Evolutionary conservation across 2,329 filamentous ascomycete species (phyloP).

Genomic region (Venturia aucupariae): DNA sequence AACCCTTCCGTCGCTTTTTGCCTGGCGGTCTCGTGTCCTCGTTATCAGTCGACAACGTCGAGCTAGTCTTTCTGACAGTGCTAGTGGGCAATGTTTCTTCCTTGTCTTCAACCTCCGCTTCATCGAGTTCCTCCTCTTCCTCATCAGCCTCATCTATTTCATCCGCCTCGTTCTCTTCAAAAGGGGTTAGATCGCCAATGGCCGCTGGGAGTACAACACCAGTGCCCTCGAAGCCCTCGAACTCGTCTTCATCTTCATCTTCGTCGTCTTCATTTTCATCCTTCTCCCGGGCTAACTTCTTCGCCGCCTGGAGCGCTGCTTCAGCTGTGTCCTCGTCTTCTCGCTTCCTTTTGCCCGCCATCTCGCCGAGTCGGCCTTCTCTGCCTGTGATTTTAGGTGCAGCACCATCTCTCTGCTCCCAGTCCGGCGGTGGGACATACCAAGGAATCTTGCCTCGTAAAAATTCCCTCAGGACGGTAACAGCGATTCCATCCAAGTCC

Average conservation of each 20-base stretch:
- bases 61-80: not conserved
- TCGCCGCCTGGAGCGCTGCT: conserved; percentile 28
- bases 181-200: conserved; percentile 16
- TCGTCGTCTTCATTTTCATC: conserved; percentile 25
- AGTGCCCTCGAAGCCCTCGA: conserved; percentile 26
- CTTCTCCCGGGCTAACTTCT: conserved; percentile 32
- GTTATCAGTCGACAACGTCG: not conserved
- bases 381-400: conserved; percentile 57
- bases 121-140: conserved; percentile 12
- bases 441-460: conserved; percentile 91
- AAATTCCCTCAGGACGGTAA: conserved; percentile 96
- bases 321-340: conserved; percentile 19
- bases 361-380: conserved; percentile 73
- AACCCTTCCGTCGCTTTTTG: not conserved
- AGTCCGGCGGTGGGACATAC: conserved; percentile 75
- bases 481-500: conserved; percentile 88
- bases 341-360: conserved; percentile 60
- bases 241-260: conserved; percentile 23
- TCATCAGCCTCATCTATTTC: conserved; percentile 22
- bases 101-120: not conserved
- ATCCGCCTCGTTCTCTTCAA: conserved; percentile 20
- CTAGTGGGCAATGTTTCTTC: not conserved
- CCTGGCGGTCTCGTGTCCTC: not conserved
- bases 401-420: conserved; percentile 43
- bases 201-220: conserved; percentile 19